Percentiles rank a stretch among this genome's conserved stretches.
Evolutionary conservation across 2,329 filamentous ascomycete species (phyloP).

Genomic region (Calonectria hongkongensis): DNA sequence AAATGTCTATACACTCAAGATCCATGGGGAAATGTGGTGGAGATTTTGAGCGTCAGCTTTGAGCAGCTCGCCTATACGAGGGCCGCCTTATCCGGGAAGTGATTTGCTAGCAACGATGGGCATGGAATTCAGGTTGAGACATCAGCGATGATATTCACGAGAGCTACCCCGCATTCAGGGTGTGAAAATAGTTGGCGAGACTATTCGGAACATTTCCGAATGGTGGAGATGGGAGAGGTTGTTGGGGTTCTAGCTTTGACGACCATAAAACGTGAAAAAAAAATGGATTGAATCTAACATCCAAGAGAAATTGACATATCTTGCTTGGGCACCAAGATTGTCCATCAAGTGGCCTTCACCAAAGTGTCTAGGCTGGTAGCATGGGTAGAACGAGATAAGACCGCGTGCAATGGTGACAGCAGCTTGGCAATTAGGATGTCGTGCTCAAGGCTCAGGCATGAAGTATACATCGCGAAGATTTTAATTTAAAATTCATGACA

Average conservation of each 20-base stretch:
- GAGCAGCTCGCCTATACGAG: slow-evolving; percentile 5
- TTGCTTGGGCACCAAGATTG: no score
- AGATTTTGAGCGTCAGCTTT: slow-evolving; percentile 9
- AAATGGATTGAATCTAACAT: no score
- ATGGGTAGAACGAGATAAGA: no score
- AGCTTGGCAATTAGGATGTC: no score
- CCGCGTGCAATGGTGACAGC: no score
- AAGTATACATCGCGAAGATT: neutral
- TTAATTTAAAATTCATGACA: neutral
- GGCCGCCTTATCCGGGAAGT: neutral
- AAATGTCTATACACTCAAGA: slow-evolving; percentile 8
- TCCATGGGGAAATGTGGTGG: slow-evolving; percentile 9
- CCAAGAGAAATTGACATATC: no score
- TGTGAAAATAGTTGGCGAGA: neutral
- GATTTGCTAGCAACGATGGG: neutral
- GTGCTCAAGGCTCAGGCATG: no score
- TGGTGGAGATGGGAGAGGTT: neutral
- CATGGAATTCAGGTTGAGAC: neutral
- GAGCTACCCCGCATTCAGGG: neutral
- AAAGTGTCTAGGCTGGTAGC: no score
- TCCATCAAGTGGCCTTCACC: no score
- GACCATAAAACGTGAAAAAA: no score
- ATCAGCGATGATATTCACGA: neutral
- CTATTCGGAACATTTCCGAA: neutral
- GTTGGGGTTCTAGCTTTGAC: no score